Evolutionary conservation across 2,329 filamentous ascomycete genomes (phyloP).

Genomic region (Chaetomium sp.): DNA sequence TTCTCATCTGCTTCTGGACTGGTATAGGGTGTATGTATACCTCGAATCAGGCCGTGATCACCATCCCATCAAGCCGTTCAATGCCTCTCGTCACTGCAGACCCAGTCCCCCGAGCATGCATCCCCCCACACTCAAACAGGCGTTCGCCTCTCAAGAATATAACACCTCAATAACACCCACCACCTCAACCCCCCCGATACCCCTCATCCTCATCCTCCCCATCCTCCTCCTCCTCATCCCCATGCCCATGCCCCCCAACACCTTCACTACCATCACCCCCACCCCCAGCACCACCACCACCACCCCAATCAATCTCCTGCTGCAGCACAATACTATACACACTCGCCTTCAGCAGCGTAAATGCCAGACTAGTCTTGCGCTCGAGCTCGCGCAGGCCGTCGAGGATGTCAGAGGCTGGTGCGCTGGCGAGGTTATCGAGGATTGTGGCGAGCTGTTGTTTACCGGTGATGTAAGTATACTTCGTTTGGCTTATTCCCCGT

Average conservation of each 20-base stretch:
- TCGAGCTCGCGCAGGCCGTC: slow-evolving; percentile 84
- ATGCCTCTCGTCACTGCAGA: too few species aligned
- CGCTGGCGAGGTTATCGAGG: slow-evolving; percentile 58
- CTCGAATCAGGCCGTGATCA: too few species aligned
- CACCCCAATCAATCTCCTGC: slow-evolving; percentile 81
- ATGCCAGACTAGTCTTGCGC: slow-evolving; percentile 89
- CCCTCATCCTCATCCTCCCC: neutral
- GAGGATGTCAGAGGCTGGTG: slow-evolving; percentile 73
- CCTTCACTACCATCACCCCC: neutral
- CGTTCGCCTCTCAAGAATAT: too few species aligned
- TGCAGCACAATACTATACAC: slow-evolving; percentile 98
- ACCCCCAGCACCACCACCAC: slow-evolving; percentile 1
- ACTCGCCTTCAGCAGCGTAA: slow-evolving; percentile 93
- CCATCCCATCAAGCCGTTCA: too few species aligned
- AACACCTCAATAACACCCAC: neutral
- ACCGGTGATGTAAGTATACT: too few species aligned
- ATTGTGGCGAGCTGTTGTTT: slow-evolving; percentile 48
- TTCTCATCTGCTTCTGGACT: too few species aligned
- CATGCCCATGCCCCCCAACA: neutral
- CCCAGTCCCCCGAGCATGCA: too few species aligned
- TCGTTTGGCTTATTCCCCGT: too few species aligned
- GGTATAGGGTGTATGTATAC: too few species aligned
- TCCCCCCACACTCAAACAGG: too few species aligned
- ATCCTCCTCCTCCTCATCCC: neutral
- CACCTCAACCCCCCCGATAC: neutral